Evolutionary conservation across 108 stramenopile species (phyloP).

Genomic region (Schizochytrium sp.): DNA sequence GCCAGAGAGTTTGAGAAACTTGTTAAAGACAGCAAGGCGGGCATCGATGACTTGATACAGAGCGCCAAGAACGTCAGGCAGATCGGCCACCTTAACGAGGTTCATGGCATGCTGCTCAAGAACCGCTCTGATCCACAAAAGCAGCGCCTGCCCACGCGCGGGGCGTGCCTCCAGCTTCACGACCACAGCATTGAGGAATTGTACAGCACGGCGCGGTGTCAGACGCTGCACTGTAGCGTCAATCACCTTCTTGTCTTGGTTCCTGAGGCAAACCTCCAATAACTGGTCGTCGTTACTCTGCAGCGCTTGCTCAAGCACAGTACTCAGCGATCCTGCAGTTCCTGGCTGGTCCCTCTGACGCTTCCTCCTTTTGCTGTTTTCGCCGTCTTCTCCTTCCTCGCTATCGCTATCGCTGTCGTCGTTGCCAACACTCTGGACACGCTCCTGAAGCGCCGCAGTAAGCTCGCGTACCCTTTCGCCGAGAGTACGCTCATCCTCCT

Average conservation of each 20-base stretch:
- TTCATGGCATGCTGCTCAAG: slow-evolving; percentile 49
- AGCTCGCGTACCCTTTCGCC: slow-evolving; percentile 34
- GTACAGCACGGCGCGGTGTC: not conserved
- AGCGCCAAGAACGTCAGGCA: slow-evolving; percentile 1
- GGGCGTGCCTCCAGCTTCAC: slow-evolving; percentile 18
- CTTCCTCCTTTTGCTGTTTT: slow-evolving; percentile 33
- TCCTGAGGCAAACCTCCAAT: slow-evolving; percentile 37
- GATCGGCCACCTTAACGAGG: not conserved
- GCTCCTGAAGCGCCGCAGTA: slow-evolving; percentile 22
- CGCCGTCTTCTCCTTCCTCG: not conserved
- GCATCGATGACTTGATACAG: slow-evolving; percentile 51
- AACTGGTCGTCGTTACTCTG: slow-evolving; percentile 57
- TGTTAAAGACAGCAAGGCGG: slow-evolving; percentile 43
- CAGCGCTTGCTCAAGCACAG: slow-evolving; percentile 49
- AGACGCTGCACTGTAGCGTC: slow-evolving; percentile 26
- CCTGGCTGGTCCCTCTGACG: not conserved
- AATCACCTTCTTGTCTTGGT: slow-evolving; percentile 44
- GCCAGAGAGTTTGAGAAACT: slow-evolving; percentile 50
- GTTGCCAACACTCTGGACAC: not conserved
- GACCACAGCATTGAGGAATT: not conserved
- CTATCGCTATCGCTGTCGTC: not conserved
- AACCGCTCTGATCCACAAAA: slow-evolving; percentile 15
- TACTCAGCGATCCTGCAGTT: slow-evolving; percentile 15
- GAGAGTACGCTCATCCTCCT: slow-evolving; percentile 29
- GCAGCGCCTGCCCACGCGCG: slow-evolving; percentile 10